Evolutionary conservation across 2,329 filamentous ascomycete genomes (phyloP), one percentile per base, ranked within the genome.

Genomic region (Periconia sp.): DNA sequence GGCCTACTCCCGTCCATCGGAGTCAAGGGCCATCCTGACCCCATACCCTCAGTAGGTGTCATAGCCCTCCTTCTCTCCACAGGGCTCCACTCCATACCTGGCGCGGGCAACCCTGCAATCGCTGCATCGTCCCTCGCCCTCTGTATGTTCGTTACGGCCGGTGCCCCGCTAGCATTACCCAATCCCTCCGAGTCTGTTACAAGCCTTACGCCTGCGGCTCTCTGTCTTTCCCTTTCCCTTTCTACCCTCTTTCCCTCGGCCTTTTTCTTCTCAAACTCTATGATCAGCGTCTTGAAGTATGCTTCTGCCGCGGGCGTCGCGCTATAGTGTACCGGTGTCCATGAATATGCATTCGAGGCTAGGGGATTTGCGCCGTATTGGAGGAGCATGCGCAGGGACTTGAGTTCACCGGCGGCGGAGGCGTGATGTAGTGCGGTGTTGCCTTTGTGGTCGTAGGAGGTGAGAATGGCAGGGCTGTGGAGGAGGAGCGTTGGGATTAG

Each of bases 361-460:
- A 86, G 78, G 0, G 88, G 82, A 55, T 91, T 86, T 0, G 90
- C 89, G 9, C 90, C 90, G 1, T 88, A 88, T 3, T 87, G 84
- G 10, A 95, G 77, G 39, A 95, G 75, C 24, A 90, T 87, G 30
- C 90, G 78, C 40, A 95, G 72, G 0, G 89, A 87, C 40, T 91
- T 83, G 32, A 95, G 70, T 56, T 92, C 87, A 1, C 90, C 90
- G 59, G 88, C 88, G 32, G 87, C 87, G 59, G 85, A 89, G 10
- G 91, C 91, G 72, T 94, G 91, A 71, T 95, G 90, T 30, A 95
- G 75, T 0, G 89, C 88, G 2, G 89, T 95, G 65, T 95, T 94
- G n/a, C 90, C 90, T 44, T 87, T 81, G 1, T 78, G 60, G 61
- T 95, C 90, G 70, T 66, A 25, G 54, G 67, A 29, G 43, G 50